Evolutionary conservation across 2,329 filamentous ascomycete species (phyloP).

Genomic region (Paraconiothyrium brasiliense): DNA sequence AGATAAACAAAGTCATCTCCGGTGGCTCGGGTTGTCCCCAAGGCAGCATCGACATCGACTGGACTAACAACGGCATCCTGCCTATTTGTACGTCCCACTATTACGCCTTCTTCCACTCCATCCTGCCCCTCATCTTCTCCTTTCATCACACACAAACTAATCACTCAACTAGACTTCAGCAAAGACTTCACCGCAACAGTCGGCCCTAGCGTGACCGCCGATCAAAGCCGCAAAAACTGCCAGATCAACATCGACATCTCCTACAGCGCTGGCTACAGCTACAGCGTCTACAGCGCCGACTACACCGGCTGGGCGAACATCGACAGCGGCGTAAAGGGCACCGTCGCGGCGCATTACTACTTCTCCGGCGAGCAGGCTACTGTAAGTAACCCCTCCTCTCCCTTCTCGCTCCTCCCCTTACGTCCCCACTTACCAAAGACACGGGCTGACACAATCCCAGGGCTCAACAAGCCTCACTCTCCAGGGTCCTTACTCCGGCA

Average conservation of each 20-base stretch:
- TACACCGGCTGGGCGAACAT: conserved; percentile 48
- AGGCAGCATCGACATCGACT: conserved; percentile 46
- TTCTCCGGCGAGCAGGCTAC: conserved; percentile 46
- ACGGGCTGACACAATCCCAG: neutral
- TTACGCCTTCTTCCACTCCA: neutral
- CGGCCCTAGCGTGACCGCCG: conserved; percentile 31
- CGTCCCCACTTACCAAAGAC: neutral
- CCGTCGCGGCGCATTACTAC: conserved; percentile 48
- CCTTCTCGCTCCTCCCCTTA: neutral
- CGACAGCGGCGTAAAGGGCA: conserved; percentile 47
- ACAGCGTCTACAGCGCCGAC: conserved; percentile 46
- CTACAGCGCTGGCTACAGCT: conserved; percentile 49
- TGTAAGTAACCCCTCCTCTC: conserved; percentile 23
- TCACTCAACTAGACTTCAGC: conserved; percentile 30
- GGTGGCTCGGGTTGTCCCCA: conserved; percentile 49
- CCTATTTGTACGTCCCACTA: conserved; percentile 37
- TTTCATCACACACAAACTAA: conserved; percentile 2
- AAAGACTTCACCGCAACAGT: conserved; percentile 44
- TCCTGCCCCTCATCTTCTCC: neutral
- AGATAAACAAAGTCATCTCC: conserved; percentile 40
- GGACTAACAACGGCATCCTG: conserved; percentile 40
- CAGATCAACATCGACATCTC: conserved; percentile 48
- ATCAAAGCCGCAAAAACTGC: conserved; percentile 50
- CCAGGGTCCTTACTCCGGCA: conserved; percentile 53
- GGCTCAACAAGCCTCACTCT: conserved; percentile 26